A percentile compares a stretch with the other conserved stretches of the same genome.
These are phyloP conservation scores for Wakefieldia striispora DNA, from an alignment of 768 basidiomycete genomes.

Conservation along the genomic window DNA sequence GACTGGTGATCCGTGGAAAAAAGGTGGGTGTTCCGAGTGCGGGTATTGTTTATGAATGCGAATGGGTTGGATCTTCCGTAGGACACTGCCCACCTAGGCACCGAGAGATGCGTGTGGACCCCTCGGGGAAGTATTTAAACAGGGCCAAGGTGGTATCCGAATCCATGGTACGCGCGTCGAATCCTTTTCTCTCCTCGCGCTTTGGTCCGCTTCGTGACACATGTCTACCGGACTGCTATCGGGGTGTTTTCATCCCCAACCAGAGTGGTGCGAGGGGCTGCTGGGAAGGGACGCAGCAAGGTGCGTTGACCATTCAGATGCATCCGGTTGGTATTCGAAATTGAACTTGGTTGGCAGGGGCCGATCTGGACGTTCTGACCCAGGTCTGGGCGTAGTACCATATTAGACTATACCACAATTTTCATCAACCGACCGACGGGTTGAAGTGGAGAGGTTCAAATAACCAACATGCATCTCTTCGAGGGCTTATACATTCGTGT, in stretches of 20 bases:
- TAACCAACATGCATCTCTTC: not conserved
- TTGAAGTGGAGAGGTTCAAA: constrained; percentile 5
- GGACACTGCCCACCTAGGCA: too few relatives aligned
- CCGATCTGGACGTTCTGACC: not conserved
- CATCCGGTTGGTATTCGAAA: not conserved
- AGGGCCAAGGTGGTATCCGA: not conserved
- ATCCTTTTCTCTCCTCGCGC: not conserved
- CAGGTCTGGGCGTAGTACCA: not conserved
- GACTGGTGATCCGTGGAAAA: too few relatives aligned
- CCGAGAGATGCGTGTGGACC: not conserved
- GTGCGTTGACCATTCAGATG: not conserved
- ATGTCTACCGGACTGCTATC: constrained; percentile 9
- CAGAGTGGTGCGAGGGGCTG: not conserved
- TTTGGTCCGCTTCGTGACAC: not conserved
- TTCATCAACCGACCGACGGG: not conserved
- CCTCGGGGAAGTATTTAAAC: constrained; percentile 6
- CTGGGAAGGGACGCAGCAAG: not conserved
- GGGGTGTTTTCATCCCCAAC: not conserved
- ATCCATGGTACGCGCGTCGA: not conserved
- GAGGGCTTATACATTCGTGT: not conserved
- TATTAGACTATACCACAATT: constrained; percentile 2
- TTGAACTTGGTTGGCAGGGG: constrained; percentile 10
- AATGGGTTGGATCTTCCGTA: too few relatives aligned
- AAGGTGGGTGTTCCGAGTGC: constrained; percentile 11
- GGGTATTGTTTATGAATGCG: not conserved